Conservation (phyloP, 2,329 filamentous ascomycete species). For the Paracorniculantispora psalliotae region DNA sequence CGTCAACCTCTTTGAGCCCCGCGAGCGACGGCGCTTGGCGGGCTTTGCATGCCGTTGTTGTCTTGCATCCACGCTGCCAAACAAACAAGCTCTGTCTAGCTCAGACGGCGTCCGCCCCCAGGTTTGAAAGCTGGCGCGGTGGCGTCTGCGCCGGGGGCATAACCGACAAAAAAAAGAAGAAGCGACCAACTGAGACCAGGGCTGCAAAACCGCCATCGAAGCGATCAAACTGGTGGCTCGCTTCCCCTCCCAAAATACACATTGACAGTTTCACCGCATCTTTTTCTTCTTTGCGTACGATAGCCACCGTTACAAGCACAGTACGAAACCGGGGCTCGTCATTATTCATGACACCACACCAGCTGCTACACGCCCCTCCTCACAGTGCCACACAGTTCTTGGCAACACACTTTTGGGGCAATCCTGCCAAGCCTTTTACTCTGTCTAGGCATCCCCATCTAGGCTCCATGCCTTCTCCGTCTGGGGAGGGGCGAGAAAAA, state of each 20-base stretch:
- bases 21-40: too few relatives aligned
- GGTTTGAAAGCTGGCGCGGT: neutral
- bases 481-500: neutral
- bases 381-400: constrained; percentile 6
- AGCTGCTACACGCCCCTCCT: neutral
- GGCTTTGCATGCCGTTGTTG: neutral
- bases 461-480: neutral
- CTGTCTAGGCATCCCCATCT: neutral
- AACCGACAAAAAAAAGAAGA: neutral
- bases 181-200: neutral
- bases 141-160: neutral
- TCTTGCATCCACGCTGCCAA: neutral
- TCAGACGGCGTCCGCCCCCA: neutral
- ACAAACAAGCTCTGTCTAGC: neutral
- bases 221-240: neutral
- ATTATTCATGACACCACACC: neutral
- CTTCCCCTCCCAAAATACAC: neutral
- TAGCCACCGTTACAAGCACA: neutral
- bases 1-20: neutral
- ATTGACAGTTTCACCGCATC: neutral
- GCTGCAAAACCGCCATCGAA: neutral
- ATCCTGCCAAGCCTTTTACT: constrained; percentile 1
- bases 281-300: neutral
- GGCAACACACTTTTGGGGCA: neutral
- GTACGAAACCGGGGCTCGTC: neutral